These are phyloP conservation scores for maize (Zea mays) DNA, from an alignment of 176 grass and related monocot genomes.

Conservation along the genomic window Zm-B73-REFERENCE-NAM-5.0 NC_050103.1:140959501-140960000, in stretches of 20 bases:
- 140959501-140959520: conserved; percentile 17
- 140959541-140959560: neutral
- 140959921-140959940: neutral
- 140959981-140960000: neutral
- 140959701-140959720: neutral
- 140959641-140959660: neutral
- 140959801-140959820: too few species aligned
- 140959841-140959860: too few species aligned
- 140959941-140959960: conserved; percentile 1
- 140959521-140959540: neutral
- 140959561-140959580: neutral
- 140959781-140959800: too few species aligned
- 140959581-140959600: neutral
- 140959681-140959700: neutral
- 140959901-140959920: neutral
- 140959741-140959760: too few species aligned
- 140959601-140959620: conserved; percentile 17
- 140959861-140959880: neutral
- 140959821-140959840: too few species aligned
- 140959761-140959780: too few species aligned
- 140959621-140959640: neutral
- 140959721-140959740: too few species aligned
- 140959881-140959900: too few species aligned
- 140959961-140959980: neutral
- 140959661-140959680: neutral